Conservation (phyloP, 2,329 filamentous ascomycete genomes). For the Hawksworthiomyces lignivorus region DNA sequence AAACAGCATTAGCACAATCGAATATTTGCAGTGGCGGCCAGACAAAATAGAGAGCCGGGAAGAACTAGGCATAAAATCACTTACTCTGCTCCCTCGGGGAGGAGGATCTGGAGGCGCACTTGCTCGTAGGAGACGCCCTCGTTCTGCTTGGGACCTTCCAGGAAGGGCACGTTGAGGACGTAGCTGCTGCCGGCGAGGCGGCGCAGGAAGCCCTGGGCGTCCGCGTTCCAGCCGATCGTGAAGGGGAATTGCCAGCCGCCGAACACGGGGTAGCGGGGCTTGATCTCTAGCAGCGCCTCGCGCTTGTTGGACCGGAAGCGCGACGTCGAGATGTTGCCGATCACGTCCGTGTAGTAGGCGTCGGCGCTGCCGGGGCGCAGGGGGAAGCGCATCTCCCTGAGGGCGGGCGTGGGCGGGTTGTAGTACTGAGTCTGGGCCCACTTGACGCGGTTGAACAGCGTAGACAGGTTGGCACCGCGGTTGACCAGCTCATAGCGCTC, state of each 20-base stretch:
- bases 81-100: conserved; percentile 86
- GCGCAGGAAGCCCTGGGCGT: conserved; percentile 70
- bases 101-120: conserved; percentile 70
- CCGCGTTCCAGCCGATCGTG: conserved; percentile 89
- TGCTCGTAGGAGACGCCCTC: conserved; percentile 84
- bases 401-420: conserved; percentile 66
- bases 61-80: conserved; percentile 26
- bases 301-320: conserved; percentile 70
- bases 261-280: conserved; percentile 92
- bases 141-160: conserved; percentile 79
- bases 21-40: conserved; percentile 32
- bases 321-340: conserved; percentile 95
- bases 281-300: conserved; percentile 79
- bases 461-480: conserved; percentile 69
- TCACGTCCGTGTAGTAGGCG: conserved; percentile 90
- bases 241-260: conserved; percentile 98
- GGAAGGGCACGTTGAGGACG: conserved; percentile 81
- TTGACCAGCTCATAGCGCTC: conserved; percentile 87
- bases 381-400: conserved; percentile 75
- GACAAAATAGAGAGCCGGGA: background rate
- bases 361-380: conserved; percentile 73
- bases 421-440: conserved; percentile 69
- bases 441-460: conserved; percentile 67
- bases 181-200: conserved; percentile 61
- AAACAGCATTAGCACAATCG: too few species aligned